Evolutionary conservation across 805 yeast species (phyloP), one percentile per base, ranked within the genome.

Genomic region (Metschnikowia drakensbergensis): DNA sequence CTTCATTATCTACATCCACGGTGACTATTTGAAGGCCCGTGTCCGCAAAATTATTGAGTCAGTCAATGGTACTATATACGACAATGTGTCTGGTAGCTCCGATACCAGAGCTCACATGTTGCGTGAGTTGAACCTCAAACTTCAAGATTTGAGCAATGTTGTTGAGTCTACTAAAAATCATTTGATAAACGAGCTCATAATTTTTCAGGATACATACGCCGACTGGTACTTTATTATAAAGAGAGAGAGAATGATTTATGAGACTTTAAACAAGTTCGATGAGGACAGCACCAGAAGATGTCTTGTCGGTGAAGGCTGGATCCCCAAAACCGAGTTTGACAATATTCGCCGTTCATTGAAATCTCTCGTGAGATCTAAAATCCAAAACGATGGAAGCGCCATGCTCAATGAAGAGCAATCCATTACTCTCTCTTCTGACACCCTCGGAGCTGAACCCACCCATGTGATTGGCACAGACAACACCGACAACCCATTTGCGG

Each of bases 221-320:
- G 66, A 67, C 42, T 70, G 64, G 60, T 46, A 54, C 32, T 69
- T 63, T 46, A 54, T 55, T 6, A 52, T 82, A 45, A 72, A 76
- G 46, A 65, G 81, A 39, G 91, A 85, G 57, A 77, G 79, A 54
- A 64, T 77, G 25, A 81, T 84, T 37, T 84, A 74, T 61, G 75
- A 77, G 50, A 71, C 79, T 3, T 72, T 85, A 69, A 84, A 84
- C 64, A 72, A 72, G 50, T 86, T 87, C 58, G 83, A 84, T 57
- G 84, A 80, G 62, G 94, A 86, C 63, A 68, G 76, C 47, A 77
- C 79, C 37, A 76, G 89, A 63, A 77, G 81, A 60, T 83, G 83
- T 62, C 74, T 81, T 42, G 85, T 80, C 45, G 87, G 82, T 30
- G 88, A 82, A 72, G 89, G 88, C 39, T 85, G 87, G 96, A 78